A percentile compares a stretch with the other conserved stretches of the same genome.
Evolutionary conservation across 2,329 filamentous ascomycete genomes (phyloP).

Genomic region (Fusarium mexicanum): DNA sequence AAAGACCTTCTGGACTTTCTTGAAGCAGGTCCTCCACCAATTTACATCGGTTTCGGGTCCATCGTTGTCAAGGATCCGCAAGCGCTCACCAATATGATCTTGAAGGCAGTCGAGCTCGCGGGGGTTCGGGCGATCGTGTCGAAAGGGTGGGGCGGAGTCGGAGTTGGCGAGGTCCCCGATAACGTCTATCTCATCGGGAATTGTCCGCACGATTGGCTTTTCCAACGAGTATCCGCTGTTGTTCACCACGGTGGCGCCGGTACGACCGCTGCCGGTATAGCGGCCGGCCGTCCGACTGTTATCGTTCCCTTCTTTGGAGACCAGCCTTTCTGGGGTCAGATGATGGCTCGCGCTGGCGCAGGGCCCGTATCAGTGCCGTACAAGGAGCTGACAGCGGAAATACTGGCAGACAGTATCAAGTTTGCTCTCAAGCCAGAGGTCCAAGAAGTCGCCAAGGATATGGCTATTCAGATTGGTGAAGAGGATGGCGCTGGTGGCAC

Average conservation of each 20-base stretch:
- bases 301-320: conserved; percentile 74
- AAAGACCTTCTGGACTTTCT: conserved; percentile 65
- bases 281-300: conserved; percentile 68
- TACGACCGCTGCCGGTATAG: conserved; percentile 71
- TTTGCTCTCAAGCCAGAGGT: conserved; percentile 62
- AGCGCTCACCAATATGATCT: conserved; percentile 65
- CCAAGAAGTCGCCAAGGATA: conserved; percentile 48
- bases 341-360: conserved; percentile 68
- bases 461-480: conserved; percentile 62
- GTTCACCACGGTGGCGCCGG: conserved; percentile 74
- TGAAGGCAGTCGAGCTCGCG: conserved; percentile 65
- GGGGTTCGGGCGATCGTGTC: conserved; percentile 70
- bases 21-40: conserved; percentile 64
- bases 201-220: conserved; percentile 74
- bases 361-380: conserved; percentile 67
- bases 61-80: conserved; percentile 73
- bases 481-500: conserved; percentile 65
- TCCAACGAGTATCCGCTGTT: conserved; percentile 66
- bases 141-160: conserved; percentile 72
- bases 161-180: conserved; percentile 57
- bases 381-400: conserved; percentile 66
- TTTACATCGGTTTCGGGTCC: conserved; percentile 74
- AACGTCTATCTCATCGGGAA: conserved; percentile 71
- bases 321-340: conserved; percentile 73
- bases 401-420: conserved; percentile 62